Evolutionary conservation across 2,329 filamentous ascomycete genomes (phyloP).

Genomic region (Colletotrichum destructivum): DNA sequence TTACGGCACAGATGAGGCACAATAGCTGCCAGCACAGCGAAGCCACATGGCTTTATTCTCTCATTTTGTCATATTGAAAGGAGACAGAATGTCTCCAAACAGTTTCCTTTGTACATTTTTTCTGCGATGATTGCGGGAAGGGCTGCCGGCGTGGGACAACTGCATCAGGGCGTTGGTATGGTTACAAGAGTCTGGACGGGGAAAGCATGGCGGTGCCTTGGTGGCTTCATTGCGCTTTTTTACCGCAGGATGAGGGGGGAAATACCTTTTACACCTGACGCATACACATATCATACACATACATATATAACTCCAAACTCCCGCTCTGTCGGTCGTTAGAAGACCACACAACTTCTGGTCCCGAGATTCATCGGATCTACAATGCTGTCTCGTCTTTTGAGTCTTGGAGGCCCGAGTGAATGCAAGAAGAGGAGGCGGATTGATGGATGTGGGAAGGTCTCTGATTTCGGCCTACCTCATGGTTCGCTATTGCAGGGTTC

Average conservation of each 20-base stretch:
- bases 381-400: neutral
- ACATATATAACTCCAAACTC: conserved; percentile 17
- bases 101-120: conserved; percentile 39
- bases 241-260: neutral
- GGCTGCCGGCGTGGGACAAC: conserved; percentile 31
- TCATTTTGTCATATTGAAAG: conserved; percentile 6
- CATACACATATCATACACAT: conserved; percentile 6
- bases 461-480: too few species aligned
- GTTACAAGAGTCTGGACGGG: conserved; percentile 35
- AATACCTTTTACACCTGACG: conserved; percentile 21
- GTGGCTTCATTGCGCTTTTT: conserved; percentile 33
- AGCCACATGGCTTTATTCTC: conserved; percentile 28
- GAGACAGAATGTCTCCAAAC: conserved; percentile 14
- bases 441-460: neutral
- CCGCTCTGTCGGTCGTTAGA: conserved; percentile 24
- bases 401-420: neutral
- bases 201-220: conserved; percentile 37
- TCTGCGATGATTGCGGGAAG: conserved; percentile 30
- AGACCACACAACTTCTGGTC: conserved; percentile 22
- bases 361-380: conserved; percentile 37
- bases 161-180: conserved; percentile 39
- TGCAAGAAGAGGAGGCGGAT: neutral
- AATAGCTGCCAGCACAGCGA: conserved; percentile 26
- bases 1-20: neutral
- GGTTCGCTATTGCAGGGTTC: neutral